Evolutionary conservation across 805 yeast species (phyloP), one percentile per base, ranked within the genome.

Genomic region (Ogataea siamensis): DNA sequence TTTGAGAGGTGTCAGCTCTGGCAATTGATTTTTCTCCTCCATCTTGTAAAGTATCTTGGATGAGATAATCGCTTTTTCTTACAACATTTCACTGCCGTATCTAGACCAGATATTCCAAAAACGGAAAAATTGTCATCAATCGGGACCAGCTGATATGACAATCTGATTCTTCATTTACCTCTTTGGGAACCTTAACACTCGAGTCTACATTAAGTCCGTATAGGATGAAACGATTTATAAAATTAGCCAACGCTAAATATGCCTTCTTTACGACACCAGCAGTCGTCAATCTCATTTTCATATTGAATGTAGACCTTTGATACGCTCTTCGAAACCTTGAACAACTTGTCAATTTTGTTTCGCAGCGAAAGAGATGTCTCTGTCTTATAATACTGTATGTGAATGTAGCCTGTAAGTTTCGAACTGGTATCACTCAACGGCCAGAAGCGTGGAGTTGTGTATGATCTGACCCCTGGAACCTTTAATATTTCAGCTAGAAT

Each of bases 391-490:
- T 67, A 77, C 57, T 87, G 96, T 8, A 91, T 71, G 55, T 93
- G 98, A 10, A 91, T 70, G 49, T 82, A 84, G 1, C 99, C 99
- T 3, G 80, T 69, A 15, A 84, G 58, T 17, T 64, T 63, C 5
- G 59, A 47, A 18, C 32, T 36, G 13, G 57, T 58, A 25, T 60
- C 60, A 40, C 62, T 66, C 10, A 60, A 70, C 3, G 91, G 86
- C 98, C 98, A 91, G 61, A 91, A 89, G 51, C 95, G 73, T 7
- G 98, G 97, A 0, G 87, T 83, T 0, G 94, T 78, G 53, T 87
- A 87, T 1, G 95, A 80, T 34, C 80, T 76, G 2, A 91, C 85
- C 2, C 97, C 98, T 5, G 84, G 80, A 4, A 85, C 72, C 16
- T 71, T 67, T 3, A 81, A 66, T 3, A 89, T 68, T 40, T 86